phyloP scores from a whole-genome alignment of 148 eudicot species.

The Rheum nobile region DNA sequence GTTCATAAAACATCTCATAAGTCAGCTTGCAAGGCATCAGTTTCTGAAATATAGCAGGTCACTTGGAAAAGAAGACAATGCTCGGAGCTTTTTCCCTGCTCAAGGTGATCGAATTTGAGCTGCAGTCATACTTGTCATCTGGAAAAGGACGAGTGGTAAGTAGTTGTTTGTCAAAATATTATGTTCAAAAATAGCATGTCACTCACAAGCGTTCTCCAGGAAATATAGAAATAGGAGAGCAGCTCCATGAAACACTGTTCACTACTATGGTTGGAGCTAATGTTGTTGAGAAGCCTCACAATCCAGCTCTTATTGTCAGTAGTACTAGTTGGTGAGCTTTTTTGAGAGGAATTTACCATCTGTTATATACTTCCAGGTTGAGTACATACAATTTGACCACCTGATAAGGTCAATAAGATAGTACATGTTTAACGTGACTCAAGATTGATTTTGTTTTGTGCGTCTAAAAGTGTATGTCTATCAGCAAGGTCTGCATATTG shows the following conservation, averaged over 20 bases:
- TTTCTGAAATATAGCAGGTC: constrained; percentile 89
- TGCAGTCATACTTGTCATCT: constrained; percentile 80
- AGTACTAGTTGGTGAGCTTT: constrained; percentile 90
- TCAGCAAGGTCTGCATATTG: no score
- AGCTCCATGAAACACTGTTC: constrained; percentile 37
- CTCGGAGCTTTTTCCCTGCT: constrained; percentile 94
- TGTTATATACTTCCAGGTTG: background rate
- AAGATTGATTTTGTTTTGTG: background rate
- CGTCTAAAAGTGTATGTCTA: no score
- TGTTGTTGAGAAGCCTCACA: constrained; percentile 40
- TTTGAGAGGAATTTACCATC: background rate
- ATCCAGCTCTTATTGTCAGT: constrained; percentile 89
- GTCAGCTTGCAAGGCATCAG: constrained; percentile 91
- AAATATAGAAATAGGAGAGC: background rate
- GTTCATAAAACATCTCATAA: constrained; percentile 86
- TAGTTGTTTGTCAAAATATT: background rate
- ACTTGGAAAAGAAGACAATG: constrained; percentile 96
- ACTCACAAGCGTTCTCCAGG: background rate
- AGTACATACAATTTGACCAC: background rate
- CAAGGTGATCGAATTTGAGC: constrained; percentile 87
- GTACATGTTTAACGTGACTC: background rate
- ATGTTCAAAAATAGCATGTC: background rate
- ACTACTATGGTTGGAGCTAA: constrained; percentile 21
- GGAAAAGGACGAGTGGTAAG: constrained; percentile 93
- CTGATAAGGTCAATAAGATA: background rate